A percentile compares a stretch with the other conserved stretches of the same genome.
These are phyloP conservation scores for Lactuca sativa DNA, from an alignment of 129 eudicot species.

Conservation along the genomic window DNA sequence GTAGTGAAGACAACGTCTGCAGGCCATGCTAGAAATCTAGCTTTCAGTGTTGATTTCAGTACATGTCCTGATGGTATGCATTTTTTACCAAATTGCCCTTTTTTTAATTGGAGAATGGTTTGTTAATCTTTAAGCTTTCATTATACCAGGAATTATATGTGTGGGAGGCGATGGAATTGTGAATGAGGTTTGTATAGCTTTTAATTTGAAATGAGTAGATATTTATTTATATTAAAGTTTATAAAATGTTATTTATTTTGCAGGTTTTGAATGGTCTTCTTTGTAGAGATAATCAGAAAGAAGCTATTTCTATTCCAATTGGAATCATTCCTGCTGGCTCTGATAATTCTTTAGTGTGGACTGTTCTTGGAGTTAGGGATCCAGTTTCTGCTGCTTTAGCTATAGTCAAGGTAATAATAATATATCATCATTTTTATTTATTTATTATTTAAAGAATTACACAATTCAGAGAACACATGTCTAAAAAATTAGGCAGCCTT, in stretches of 20 bases:
- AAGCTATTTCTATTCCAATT: conserved; percentile 90
- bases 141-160: conserved; percentile 82
- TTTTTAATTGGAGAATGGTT: conserved; percentile 7
- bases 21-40: conserved; percentile 94
- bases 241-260: conserved; percentile 19
- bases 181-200: conserved; percentile 65
- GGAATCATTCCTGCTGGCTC: conserved; percentile 99
- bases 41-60: conserved; percentile 81
- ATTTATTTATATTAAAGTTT: no score
- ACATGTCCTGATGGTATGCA: conserved; percentile 92
- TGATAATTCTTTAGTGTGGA: conserved; percentile 98
- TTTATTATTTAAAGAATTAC: no score
- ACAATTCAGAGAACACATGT: neutral
- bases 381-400: conserved; percentile 96
- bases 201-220: neutral
- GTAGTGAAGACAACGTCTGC: conserved; percentile 95
- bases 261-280: conserved; percentile 97
- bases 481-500: no score
- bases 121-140: conserved; percentile 13
- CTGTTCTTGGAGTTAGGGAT: conserved; percentile 93
- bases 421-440: neutral
- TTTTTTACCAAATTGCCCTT: neutral
- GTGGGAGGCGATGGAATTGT: conserved; percentile 99
- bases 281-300: conserved; percentile 87
- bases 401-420: conserved; percentile 89